Percentiles rank a stretch among this genome's conserved stretches.
Conservation (phyloP, 106 monocot genomes). For the Allium fistulosum region DNA sequence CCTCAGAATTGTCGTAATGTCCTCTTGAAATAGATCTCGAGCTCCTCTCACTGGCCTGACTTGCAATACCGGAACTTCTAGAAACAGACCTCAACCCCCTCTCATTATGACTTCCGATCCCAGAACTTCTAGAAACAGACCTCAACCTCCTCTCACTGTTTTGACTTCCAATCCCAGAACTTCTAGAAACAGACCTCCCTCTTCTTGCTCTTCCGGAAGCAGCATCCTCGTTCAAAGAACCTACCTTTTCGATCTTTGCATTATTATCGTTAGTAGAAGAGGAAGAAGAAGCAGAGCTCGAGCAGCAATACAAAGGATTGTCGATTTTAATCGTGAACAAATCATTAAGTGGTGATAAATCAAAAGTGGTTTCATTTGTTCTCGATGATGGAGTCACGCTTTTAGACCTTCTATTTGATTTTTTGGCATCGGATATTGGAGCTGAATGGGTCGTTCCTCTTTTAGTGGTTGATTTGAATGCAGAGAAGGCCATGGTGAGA, state of each 20-base stretch:
- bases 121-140: background rate
- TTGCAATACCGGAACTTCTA: no score
- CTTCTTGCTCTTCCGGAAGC: background rate
- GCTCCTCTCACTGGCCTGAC: no score
- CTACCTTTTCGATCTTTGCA: background rate
- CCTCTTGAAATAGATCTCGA: no score
- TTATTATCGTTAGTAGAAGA: background rate
- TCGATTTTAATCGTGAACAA: conserved; percentile 5
- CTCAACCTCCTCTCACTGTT: background rate
- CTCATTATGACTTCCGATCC: background rate
- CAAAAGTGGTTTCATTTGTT: background rate
- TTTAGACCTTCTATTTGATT: background rate
- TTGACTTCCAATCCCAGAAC: background rate
- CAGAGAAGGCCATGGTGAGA: conserved; percentile 3
- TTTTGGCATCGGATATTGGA: background rate
- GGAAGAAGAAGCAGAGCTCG: conserved; percentile 5
- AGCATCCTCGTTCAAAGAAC: background rate
- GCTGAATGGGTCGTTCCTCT: background rate
- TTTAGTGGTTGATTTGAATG: conserved; percentile 3
- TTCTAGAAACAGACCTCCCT: conserved; percentile 7
- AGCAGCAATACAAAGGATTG: conserved; percentile 3
- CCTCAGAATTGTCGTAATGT: conserved; percentile 2
- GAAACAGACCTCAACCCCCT: conserved; percentile 8
- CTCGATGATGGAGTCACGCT: conserved; percentile 3
- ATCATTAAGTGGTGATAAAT: background rate